These are phyloP conservation scores for Melastoma malabathricum DNA, from an alignment of 345 rosid species.

Conservation along the genomic window DNA sequence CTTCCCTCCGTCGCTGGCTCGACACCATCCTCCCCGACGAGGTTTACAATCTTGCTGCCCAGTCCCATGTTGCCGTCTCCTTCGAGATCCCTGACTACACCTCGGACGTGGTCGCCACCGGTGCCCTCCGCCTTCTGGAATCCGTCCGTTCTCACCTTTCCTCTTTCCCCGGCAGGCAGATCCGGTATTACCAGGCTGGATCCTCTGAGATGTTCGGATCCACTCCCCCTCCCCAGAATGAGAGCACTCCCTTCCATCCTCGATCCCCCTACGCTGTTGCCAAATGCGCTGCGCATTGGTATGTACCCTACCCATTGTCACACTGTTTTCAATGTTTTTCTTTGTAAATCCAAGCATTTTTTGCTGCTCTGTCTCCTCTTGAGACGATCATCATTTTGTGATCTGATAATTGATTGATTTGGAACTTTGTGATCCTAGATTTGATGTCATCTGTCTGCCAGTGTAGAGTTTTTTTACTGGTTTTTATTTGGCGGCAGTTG, in stretches of 20 bases:
- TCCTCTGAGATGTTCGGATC: conserved; percentile 97
- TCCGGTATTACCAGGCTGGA: conserved; percentile 87
- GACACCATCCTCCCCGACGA: conserved; percentile 77
- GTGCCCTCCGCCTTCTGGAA: conserved; percentile 83
- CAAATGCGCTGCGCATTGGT: conserved; percentile 90
- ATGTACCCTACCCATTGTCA: no score
- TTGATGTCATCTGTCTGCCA: no score
- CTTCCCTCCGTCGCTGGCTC: conserved; percentile 95
- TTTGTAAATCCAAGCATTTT: no score
- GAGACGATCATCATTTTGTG: no score
- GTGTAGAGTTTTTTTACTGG: neutral
- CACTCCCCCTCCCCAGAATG: conserved; percentile 80
- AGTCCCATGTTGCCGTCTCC: conserved; percentile 89
- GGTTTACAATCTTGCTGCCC: conserved; percentile 93
- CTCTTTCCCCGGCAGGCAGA: conserved; percentile 48
- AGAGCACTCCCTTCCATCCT: conserved; percentile 79
- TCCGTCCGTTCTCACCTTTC: conserved; percentile 81
- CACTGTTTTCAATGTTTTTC: no score
- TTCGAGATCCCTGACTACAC: conserved; percentile 97
- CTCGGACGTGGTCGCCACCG: conserved; percentile 89
- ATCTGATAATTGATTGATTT: no score
- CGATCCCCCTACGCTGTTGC: conserved; percentile 96
- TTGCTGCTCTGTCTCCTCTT: no score
- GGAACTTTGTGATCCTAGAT: no score
- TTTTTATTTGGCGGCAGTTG: neutral